Conservation (phyloP, 352 stramenopile genomes). For the Nothophytophthora sp. region DNA sequence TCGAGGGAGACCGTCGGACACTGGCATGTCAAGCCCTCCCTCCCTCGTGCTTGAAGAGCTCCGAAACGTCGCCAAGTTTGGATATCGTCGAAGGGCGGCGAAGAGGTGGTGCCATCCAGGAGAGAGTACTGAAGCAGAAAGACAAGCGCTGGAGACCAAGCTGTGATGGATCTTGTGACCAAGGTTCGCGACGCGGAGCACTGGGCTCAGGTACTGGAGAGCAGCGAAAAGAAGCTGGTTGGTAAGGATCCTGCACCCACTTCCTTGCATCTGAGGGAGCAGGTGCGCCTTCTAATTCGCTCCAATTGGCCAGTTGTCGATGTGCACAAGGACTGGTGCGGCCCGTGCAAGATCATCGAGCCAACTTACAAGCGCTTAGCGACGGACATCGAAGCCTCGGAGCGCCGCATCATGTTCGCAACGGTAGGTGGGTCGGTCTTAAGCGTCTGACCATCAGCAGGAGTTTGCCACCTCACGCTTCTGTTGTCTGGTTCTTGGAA, state of each 20-base stretch:
- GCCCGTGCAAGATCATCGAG: conserved; percentile 77
- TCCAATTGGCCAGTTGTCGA: conserved; percentile 46
- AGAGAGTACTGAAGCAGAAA: too few relatives aligned
- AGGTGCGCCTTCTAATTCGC: neutral
- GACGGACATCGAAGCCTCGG: conserved; percentile 54
- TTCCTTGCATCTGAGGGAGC: neutral
- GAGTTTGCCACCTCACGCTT: neutral
- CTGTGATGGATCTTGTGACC: conserved; percentile 44
- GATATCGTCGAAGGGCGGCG: too few relatives aligned
- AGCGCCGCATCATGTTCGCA: conserved; percentile 56
- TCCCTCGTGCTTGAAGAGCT: too few relatives aligned
- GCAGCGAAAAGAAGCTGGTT: conserved; percentile 65
- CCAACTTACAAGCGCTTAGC: conserved; percentile 69
- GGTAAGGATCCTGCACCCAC: conserved; percentile 25
- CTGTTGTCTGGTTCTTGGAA: neutral
- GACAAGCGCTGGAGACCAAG: conserved; percentile 2
- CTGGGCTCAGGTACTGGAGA: conserved; percentile 50
- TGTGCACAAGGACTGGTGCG: conserved; percentile 73
- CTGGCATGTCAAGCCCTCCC: too few relatives aligned
- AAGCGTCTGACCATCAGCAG: neutral
- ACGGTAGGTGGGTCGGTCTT: conserved; percentile 35
- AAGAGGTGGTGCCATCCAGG: too few relatives aligned
- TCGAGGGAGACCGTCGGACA: too few relatives aligned
- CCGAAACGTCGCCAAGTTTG: too few relatives aligned
- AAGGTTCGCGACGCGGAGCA: conserved; percentile 67